phyloP scores from a whole-genome alignment of 1,284 basidiomycete species.

The Chalciporus piperatoides region DNA sequence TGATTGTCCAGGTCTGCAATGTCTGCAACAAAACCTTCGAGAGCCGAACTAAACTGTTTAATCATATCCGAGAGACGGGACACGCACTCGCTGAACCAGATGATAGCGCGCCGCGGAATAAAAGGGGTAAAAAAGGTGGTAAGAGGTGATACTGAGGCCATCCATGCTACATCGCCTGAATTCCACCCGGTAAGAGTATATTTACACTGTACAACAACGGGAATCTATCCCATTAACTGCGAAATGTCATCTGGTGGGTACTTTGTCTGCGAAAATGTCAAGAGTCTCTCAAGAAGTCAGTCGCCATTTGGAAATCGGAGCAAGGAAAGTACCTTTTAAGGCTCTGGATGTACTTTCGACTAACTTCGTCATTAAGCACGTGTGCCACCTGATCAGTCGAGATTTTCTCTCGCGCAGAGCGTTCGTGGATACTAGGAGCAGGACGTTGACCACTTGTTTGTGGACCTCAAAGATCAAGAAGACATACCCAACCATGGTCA shows the following conservation, averaged over 20 bases:
- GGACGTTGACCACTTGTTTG: not conserved
- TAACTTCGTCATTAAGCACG: constrained; percentile 98
- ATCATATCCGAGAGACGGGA: constrained; percentile 68
- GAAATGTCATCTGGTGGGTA: constrained; percentile 89
- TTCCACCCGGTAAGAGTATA: constrained; percentile 5
- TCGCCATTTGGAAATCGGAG: constrained; percentile 3
- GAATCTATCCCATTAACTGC: constrained; percentile 80
- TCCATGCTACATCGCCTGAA: constrained; percentile 4
- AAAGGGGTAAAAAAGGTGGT: constrained; percentile 41
- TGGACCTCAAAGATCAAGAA: not conserved
- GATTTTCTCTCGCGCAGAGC: constrained; percentile 96
- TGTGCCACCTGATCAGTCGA: constrained; percentile 96
- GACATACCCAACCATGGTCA: constrained; percentile 94
- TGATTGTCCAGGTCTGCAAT: constrained; percentile 55
- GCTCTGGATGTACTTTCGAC: constrained; percentile 98
- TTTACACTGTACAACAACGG: not conserved
- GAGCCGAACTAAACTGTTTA: constrained; percentile 78
- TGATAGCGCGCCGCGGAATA: constrained; percentile 25
- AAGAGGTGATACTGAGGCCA: constrained; percentile 29
- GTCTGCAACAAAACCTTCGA: constrained; percentile 64
- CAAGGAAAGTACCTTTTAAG: constrained; percentile 72
- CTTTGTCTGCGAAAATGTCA: constrained; percentile 94
- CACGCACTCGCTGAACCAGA: constrained; percentile 59
- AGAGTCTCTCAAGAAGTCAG: constrained; percentile 49
- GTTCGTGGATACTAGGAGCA: constrained; percentile 84